Evolutionary conservation across 495 filamentous ascomycete species (phyloP).

Genomic region (Apodospora peruviana): DNA sequence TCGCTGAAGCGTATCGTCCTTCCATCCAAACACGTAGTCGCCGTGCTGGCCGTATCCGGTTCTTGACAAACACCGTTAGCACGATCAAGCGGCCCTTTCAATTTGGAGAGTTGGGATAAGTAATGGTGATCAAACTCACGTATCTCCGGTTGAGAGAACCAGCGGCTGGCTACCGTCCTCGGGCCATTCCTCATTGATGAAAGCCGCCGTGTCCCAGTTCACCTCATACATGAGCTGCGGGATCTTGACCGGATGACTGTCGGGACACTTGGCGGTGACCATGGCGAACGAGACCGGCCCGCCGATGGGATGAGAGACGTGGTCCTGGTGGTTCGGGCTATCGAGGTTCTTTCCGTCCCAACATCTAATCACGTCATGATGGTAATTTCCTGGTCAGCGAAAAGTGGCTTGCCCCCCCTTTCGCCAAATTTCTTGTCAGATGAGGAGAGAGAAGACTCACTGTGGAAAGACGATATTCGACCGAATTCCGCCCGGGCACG

Average conservation of each 20-base stretch:
- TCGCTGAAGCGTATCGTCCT: slow-evolving; percentile 31
- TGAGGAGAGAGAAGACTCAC: slow-evolving; percentile 10
- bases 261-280: slow-evolving; percentile 26
- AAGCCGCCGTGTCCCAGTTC: slow-evolving; percentile 30
- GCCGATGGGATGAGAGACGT: slow-evolving; percentile 28
- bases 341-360: slow-evolving; percentile 30
- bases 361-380: slow-evolving; percentile 5
- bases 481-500: slow-evolving; percentile 30
- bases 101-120: not conserved
- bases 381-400: no score
- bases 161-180: slow-evolving; percentile 36
- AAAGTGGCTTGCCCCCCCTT: no score
- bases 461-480: slow-evolving; percentile 37
- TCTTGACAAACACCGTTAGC: slow-evolving; percentile 4
- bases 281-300: slow-evolving; percentile 12
- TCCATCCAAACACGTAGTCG: slow-evolving; percentile 44
- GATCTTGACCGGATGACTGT: slow-evolving; percentile 34
- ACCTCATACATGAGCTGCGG: slow-evolving; percentile 34
- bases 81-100: not conserved
- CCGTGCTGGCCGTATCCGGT: slow-evolving; percentile 37
- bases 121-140: slow-evolving; percentile 13
- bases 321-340: slow-evolving; percentile 30
- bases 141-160: slow-evolving; percentile 34
- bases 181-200: slow-evolving; percentile 37
- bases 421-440: not conserved